Base-by-base conservation (phyloP, 2,329 filamentous ascomycete genomes). In the Parasarocladium wereldwijsianum region DNA sequence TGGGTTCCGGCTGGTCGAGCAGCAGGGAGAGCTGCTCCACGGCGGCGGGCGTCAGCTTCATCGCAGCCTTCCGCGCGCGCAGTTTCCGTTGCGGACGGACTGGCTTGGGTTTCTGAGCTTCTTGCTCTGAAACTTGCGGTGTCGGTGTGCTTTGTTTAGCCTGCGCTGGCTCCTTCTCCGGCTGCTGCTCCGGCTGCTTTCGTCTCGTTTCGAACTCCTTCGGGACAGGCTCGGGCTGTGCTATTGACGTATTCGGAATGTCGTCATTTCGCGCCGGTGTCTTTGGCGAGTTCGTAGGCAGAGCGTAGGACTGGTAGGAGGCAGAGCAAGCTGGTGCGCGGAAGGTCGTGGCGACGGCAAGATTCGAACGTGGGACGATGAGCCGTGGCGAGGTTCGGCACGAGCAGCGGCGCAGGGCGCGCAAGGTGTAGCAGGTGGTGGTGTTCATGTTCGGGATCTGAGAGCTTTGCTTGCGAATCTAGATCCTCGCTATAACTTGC, bases 1-100 rank as follows among this genome's bases (percentile, higher is more conserved):
- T 93, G 3, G 86, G 85, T 16, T 90, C 75, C 0, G 90, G 90
- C 44, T 85, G 77, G 36, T 86, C 72, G 6, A 94, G 67, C 21
- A 98, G 58, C 12, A 67, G 64, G 34, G 72, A 72, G 19, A 98
- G 64, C 44, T 93, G 85, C 26, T 75, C 63, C 3, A 93, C 77
- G 0, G 90, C 90, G 1, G 74, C 60, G 0, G 81, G 70, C 0
- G 86, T 86, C 15, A 98, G 66, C 41, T 72, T 83, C 62, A 98
- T 87, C 2, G 87, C 84, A 1, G 90, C 86, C 60, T 96, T 96
- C 34, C 86, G 75, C 9, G 87, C 70, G 3, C 59, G 57, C 22
- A 57, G 43, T 44, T 51, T 53, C 3, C 52, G 36, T 26, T 54
- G 46, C 14, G 47, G 50, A 4, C 53, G 42, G 4, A 41, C 49